Evolutionary conservation across 352 stramenopile species (phyloP), one percentile per base, ranked within the genome.

Genomic region (Chloridella minuta): DNA sequence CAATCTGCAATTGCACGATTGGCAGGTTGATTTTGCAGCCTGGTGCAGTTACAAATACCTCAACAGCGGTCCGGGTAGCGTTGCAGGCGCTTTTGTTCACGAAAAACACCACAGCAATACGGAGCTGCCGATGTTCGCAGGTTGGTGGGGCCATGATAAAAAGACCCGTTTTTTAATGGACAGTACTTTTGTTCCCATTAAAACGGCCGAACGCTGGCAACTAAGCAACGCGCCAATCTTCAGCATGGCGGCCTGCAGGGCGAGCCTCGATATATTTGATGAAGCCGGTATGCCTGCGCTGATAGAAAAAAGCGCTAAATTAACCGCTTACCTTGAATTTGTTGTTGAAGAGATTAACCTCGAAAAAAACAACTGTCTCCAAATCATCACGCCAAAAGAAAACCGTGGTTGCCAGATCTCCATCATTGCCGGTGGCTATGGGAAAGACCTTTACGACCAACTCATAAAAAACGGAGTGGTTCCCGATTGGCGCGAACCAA

Each of bases 1-100:
- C 0, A 24, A 87, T 22, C 86, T 91, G 16, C 22, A 88, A 0
- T 86, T 91, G 2, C 88, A 90, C 83, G 89, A 90, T 4, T 91
- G 89, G 87, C 88, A 27, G 16, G 49, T 87, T 2, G 89, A 91
- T 86, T 91, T 91, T 28, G 89, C 89, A 0, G 89, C 86, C 85
- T 91, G 89, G 89, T 91, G 89, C 87, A 89, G 86, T 21, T 91
- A 91, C 87, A 91, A 91, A 85, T 91, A 91, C 86, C 24, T 91
- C 1, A 91, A 90, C 85, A 86, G 49, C 25, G 89, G 89, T 0
- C 89, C 89, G 0, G 89, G 89, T 16, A 86, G 21, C 16, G 88
- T 91, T 23, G 89, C 86, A 16, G 89, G 89, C 28, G 86, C 66
- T n/a, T 91, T 90, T 80, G 87, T 91, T 25, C 89, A 90, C 86